A percentile compares a stretch with the other conserved stretches of the same genome.
phyloP scores from a whole-genome alignment of 768 basidiomycete species.

The Hygrocybe coccinea region DNA sequence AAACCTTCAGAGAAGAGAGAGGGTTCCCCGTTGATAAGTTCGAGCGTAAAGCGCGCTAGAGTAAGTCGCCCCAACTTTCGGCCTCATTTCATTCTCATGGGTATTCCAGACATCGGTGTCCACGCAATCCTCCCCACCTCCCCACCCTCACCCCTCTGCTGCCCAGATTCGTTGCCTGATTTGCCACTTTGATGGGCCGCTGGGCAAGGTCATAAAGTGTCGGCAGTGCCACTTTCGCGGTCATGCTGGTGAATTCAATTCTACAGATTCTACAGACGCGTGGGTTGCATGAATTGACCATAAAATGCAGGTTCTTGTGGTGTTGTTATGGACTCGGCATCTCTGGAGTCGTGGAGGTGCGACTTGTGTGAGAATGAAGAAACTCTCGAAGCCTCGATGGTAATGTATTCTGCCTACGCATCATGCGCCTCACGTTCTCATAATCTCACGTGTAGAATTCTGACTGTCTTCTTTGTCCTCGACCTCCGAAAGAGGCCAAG shows the following conservation, averaged over 20 bases:
- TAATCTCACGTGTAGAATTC: slow-evolving; percentile 47
- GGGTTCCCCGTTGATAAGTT: slow-evolving; percentile 48
- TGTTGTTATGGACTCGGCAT: slow-evolving; percentile 55
- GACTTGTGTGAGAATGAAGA: slow-evolving; percentile 86
- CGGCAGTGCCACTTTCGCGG: slow-evolving; percentile 71
- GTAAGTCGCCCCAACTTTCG: slow-evolving; percentile 26
- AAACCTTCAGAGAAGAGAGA: slow-evolving; percentile 57
- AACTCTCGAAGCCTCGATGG: slow-evolving; percentile 74
- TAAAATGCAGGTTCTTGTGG: slow-evolving; percentile 58
- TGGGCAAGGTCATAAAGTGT: slow-evolving; percentile 77
- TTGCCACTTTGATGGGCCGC: slow-evolving; percentile 70
- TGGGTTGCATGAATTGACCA: slow-evolving; percentile 4
- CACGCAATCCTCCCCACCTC: slow-evolving; percentile 61
- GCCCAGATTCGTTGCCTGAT: slow-evolving; percentile 69
- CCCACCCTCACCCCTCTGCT: slow-evolving; percentile 39
- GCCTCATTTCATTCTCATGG: not conserved
- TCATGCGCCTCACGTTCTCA: slow-evolving; percentile 6
- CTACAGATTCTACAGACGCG: not conserved
- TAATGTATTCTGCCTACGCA: slow-evolving; percentile 30
- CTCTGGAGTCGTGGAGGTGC: slow-evolving; percentile 75
- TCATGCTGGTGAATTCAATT: slow-evolving; percentile 61
- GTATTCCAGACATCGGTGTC: slow-evolving; percentile 42
- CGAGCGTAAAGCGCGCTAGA: slow-evolving; percentile 42
- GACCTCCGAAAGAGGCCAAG: slow-evolving; percentile 45
- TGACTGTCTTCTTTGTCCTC: slow-evolving; percentile 84